A percentile compares a stretch with the other conserved stretches of the same genome.
These are phyloP conservation scores for Eucalyptus victrix DNA, from an alignment of 345 rosid genomes.

Conservation along the genomic window DNA sequence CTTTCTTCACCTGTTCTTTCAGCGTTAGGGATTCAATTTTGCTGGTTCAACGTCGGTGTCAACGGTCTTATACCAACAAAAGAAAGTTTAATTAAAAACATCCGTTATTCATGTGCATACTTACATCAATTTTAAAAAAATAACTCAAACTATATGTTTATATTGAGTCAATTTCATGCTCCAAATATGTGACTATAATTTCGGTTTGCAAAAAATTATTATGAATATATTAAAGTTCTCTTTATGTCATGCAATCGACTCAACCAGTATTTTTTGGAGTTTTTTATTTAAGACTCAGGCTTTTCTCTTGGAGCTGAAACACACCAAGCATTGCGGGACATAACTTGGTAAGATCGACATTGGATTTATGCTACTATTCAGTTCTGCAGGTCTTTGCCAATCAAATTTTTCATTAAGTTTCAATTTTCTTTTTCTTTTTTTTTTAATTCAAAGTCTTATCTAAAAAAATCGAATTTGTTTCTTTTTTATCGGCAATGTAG, in stretches of 20 bases:
- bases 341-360: neutral
- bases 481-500: neutral
- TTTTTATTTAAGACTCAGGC: neutral
- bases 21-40: neutral
- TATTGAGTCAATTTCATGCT: neutral
- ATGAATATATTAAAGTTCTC: neutral
- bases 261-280: neutral
- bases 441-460: neutral
- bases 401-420: neutral
- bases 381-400: neutral
- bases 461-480: neutral
- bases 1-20: neutral
- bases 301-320: neutral
- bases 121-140: neutral
- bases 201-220: neutral
- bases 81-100: neutral
- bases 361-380: neutral
- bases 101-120: neutral
- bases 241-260: neutral
- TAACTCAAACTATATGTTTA: neutral
- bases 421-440: neutral
- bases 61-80: neutral
- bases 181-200: neutral
- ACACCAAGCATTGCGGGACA: neutral
- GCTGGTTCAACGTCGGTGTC: neutral